Evolutionary conservation across 2,329 filamentous ascomycete species (phyloP).

Genomic region (Colletotrichum australisinense): DNA sequence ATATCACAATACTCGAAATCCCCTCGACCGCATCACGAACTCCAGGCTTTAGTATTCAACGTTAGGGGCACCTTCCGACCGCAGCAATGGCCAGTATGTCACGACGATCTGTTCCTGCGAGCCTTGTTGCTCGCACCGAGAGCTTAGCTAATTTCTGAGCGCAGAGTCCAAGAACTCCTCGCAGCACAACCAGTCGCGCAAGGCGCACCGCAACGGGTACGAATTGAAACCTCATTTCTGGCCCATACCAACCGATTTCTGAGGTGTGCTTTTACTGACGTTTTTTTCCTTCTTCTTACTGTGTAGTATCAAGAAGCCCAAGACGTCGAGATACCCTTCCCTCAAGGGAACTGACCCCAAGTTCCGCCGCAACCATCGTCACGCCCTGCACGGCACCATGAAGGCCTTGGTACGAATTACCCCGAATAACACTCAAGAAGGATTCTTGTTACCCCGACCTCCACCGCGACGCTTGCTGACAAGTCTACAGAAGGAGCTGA

Average conservation of each 20-base stretch:
- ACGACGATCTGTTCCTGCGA: neutral
- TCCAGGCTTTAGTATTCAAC: constrained; percentile 23
- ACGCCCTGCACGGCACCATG: constrained; percentile 99
- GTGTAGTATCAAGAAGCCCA: constrained; percentile 98
- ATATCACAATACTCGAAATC: constrained; percentile 24
- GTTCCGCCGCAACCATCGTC: constrained; percentile 99
- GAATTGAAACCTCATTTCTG: constrained; percentile 47
- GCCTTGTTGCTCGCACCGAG: constrained; percentile 41
- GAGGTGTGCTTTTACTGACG: constrained; percentile 7
- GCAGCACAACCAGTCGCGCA: constrained; percentile 98
- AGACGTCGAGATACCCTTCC: constrained; percentile 98
- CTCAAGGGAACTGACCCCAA: constrained; percentile 99
- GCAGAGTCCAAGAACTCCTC: constrained; percentile 99
- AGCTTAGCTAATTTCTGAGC: constrained; percentile 1
- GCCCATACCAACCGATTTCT: neutral
- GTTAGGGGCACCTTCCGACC: constrained; percentile 35
- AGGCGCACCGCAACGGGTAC: constrained; percentile 99
- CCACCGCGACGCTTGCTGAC: constrained; percentile 44
- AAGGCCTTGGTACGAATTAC: constrained; percentile 86
- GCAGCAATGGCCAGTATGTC: constrained; percentile 56
- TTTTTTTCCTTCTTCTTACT: neutral
- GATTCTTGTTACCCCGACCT: no score
- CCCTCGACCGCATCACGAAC: constrained; percentile 9
- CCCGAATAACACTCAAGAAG: neutral
- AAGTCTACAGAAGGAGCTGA: constrained; percentile 86